Evolutionary conservation across 768 basidiomycete genomes (phyloP).

Genomic region (Rhizopogon sp.): DNA sequence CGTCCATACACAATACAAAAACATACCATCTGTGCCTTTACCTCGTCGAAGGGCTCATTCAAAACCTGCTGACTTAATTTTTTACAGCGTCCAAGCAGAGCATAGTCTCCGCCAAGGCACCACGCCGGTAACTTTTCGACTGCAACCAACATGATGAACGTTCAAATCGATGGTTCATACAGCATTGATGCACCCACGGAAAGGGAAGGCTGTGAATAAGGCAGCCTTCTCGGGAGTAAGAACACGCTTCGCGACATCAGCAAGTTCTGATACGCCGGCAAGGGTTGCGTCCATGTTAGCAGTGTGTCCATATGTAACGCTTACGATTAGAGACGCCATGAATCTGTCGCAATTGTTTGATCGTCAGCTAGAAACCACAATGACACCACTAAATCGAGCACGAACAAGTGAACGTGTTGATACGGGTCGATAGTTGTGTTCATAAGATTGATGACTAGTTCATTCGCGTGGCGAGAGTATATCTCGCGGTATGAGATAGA

Average conservation of each 20-base stretch:
- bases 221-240: conserved; percentile 2
- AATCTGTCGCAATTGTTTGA: conserved; percentile 6
- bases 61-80: not conserved
- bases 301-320: conserved; percentile 18
- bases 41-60: not conserved
- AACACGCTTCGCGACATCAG: conserved; percentile 6
- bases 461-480: conserved; percentile 1
- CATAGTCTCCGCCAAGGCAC: not conserved
- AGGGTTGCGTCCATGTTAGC: conserved; percentile 12
- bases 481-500: conserved; percentile 11
- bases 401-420: conserved; percentile 14
- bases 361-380: not conserved
- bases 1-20: no score
- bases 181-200: not conserved
- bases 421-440: conserved; percentile 9
- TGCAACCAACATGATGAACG: not conserved
- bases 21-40: not conserved
- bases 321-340: conserved; percentile 23
- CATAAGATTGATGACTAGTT: conserved; percentile 8
- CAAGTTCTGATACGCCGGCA: conserved; percentile 17
- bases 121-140: not conserved
- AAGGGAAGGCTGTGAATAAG: conserved; percentile 3
- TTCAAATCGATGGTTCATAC: not conserved
- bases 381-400: not conserved
- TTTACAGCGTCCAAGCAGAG: not conserved